Evolutionary conservation across 78 protist species (phyloP).

Genomic region (Chrysochromulina parva): DNA sequence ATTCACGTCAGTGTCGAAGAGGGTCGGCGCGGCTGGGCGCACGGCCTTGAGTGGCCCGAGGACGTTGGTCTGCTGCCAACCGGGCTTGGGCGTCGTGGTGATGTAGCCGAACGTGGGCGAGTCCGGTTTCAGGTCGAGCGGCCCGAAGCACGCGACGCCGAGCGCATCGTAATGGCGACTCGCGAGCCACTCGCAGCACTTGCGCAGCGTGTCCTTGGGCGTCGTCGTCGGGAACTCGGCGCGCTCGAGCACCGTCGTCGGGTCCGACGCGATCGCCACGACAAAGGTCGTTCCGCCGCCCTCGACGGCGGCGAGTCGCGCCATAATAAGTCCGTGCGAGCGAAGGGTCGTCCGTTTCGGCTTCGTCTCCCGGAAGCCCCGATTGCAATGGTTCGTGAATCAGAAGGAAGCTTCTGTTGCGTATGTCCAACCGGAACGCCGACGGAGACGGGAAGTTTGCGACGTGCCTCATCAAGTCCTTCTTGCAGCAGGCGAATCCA

Average conservation of each 20-base stretch:
- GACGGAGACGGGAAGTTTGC: too few species aligned
- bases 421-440: too few species aligned
- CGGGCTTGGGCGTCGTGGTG: conserved; percentile 85
- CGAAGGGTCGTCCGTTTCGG: too few species aligned
- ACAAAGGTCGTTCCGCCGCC: conserved; percentile 29
- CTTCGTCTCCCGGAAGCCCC: too few species aligned
- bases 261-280: background rate
- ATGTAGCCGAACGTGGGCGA: conserved; percentile 68
- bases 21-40: background rate
- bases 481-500: too few species aligned
- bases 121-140: conserved; percentile 60
- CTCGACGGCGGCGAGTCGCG: conserved; percentile 32
- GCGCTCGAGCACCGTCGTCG: background rate
- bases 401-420: too few species aligned
- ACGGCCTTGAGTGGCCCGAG: conserved; percentile 40
- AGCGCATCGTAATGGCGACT: conserved; percentile 7
- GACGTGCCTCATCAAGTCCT: too few species aligned
- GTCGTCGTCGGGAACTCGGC: background rate
- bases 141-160: conserved; percentile 86
- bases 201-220: background rate
- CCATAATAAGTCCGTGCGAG: too few species aligned
- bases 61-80: conserved; percentile 65
- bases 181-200: background rate
- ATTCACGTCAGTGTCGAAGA: conserved; percentile 88
- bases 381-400: too few species aligned